Percentiles rank a stretch among this genome's conserved stretches.
phyloP scores from a whole-genome alignment of 2,329 filamentous ascomycete genomes.

The Furcasterigmium sp. region DNA sequence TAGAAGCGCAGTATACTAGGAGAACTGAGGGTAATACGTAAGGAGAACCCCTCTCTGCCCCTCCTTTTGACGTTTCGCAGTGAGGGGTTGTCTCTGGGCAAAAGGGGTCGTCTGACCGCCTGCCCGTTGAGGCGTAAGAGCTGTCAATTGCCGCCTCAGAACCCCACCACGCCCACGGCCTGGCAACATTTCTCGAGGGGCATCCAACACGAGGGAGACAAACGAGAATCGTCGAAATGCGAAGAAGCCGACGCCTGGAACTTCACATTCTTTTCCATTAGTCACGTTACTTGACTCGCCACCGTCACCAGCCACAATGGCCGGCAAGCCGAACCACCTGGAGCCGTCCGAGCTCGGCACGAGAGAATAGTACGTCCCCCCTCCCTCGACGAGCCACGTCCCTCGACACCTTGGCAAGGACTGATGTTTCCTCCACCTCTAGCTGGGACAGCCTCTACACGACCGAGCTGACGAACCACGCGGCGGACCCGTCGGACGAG shows the following conservation, averaged over 20 bases:
- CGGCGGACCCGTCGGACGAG: slow-evolving; percentile 67
- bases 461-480: slow-evolving; percentile 66
- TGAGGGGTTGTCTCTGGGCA: too few species aligned
- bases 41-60: too few species aligned
- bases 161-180: slow-evolving; percentile 2
- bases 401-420: slow-evolving; percentile 4
- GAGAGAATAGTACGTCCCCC: slow-evolving; percentile 71
- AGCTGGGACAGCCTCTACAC: slow-evolving; percentile 76
- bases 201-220: too few species aligned
- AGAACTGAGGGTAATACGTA: too few species aligned
- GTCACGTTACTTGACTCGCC: too few species aligned
- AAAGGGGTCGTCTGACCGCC: slow-evolving; percentile 7
- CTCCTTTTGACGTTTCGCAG: too few species aligned
- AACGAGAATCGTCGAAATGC: too few species aligned
- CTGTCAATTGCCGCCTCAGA: too few species aligned
- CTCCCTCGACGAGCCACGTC: slow-evolving; percentile 3
- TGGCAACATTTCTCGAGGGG: not conserved
- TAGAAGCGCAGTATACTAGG: too few species aligned
- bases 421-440: too few species aligned
- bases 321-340: slow-evolving; percentile 55
- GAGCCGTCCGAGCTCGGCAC: slow-evolving; percentile 78
- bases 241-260: too few species aligned
- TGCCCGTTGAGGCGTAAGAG: slow-evolving; percentile 1
- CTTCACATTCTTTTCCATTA: too few species aligned
- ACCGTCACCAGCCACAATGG: not conserved